Evolutionary conservation across 148 eudicot species (phyloP), one percentile per base, ranked within the genome.

Genomic region (Heliosperma pusillum): DNA sequence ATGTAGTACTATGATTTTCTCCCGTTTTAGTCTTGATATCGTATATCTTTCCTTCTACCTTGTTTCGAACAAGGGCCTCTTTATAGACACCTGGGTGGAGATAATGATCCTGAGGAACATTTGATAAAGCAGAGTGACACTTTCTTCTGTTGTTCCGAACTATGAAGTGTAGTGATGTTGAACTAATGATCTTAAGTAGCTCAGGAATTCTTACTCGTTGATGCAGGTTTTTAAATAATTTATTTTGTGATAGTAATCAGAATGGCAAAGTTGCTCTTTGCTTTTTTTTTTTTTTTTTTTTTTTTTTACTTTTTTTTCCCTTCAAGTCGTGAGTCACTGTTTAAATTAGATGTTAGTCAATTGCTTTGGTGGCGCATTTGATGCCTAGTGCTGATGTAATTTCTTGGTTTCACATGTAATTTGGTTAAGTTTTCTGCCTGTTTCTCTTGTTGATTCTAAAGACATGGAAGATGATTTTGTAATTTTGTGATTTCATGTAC

Each of bases 401-500:
- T 29, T 36, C 21, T 24, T 27, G 72, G 29, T 42, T 63, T 63
- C 66, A 63, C 10, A 5, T 26, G 40, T 26, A 63, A 63, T 63
- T 66, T 56, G 42, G 57, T 55, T 52, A 70, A 47, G 10, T 71
- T 56, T 21, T 27, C 17, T 73, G 22, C 52, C 27, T 27, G 19
- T 0, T 22, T 15, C 20, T 19, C 40, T 21, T 36, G 13, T 72
- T 4, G 9, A 59, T 69, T 4, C 0, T 17, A 0, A 56, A 56
- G 21, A 17, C 52, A 61, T 57, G 74, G 21, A 53, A 17, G 29
- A n/a, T 56, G 1, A 20, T 10, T 61, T 40, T 15, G 58, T 57
- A 12, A 5, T 72, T 71, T 81, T 75, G 61, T 77, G 50, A 64
- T 74, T 74, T 29, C 10, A 71, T 79, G 63, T 87, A 87, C 94